Conservation (phyloP, 768 basidiomycete species). For the Trametes sanguinea region DNA sequence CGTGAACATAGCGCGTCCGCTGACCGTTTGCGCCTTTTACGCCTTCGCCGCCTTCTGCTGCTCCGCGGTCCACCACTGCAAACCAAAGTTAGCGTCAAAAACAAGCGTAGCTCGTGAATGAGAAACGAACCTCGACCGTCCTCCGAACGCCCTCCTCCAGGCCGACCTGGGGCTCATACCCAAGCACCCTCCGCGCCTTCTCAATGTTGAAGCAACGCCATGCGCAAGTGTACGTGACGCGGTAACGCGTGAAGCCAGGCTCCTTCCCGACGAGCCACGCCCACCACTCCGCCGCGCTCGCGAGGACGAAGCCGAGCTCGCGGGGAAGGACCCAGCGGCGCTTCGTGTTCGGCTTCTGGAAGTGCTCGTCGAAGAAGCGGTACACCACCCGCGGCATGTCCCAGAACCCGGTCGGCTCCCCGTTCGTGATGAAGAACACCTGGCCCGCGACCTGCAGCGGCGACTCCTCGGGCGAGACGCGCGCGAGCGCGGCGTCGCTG, state of each 20-base stretch:
- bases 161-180: constrained; percentile 90
- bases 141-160: constrained; percentile 83
- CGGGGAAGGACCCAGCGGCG: constrained; percentile 54
- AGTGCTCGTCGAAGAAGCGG: constrained; percentile 49
- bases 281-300: constrained; percentile 71
- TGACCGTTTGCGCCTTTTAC: constrained; percentile 10
- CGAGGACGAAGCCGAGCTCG: constrained; percentile 68
- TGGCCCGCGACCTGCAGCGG: constrained; percentile 88
- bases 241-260: constrained; percentile 83
- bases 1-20: constrained; percentile 4
- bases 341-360: constrained; percentile 56
- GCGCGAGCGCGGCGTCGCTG: constrained; percentile 55
- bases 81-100: not conserved
- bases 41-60: constrained; percentile 16
- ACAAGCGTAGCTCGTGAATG: not conserved
- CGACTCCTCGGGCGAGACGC: constrained; percentile 42
- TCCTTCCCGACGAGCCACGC: constrained; percentile 74
- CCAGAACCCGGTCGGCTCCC: constrained; percentile 97
- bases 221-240: constrained; percentile 78
- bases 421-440: constrained; percentile 95
- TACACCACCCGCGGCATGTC: constrained; percentile 85
- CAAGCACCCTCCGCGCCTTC: constrained; percentile 85
- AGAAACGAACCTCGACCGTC: constrained; percentile 66
- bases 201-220: constrained; percentile 93
- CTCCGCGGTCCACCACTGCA: constrained; percentile 25